A percentile compares a stretch with the other conserved stretches of the same genome.
These are phyloP conservation scores for Tricharina praecox DNA, from an alignment of 495 filamentous ascomycete genomes.

Conservation along the genomic window DNA sequence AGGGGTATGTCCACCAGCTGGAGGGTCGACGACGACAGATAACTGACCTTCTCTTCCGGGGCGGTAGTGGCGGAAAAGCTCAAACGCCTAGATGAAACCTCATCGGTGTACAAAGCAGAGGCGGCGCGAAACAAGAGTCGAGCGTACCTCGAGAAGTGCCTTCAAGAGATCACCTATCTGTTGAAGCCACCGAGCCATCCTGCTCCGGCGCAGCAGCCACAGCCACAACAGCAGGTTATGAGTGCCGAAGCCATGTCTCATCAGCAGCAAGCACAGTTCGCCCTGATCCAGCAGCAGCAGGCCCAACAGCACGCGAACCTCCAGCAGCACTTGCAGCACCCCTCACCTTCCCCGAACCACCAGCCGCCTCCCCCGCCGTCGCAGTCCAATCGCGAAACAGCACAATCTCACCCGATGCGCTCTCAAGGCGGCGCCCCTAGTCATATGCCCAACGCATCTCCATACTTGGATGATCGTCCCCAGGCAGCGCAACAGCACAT, in stretches of 20 bases:
- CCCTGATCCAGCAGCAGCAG: constrained; percentile 24
- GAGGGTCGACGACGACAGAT: too few relatives aligned
- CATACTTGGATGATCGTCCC: constrained; percentile 11
- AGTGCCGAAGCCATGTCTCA: not conserved
- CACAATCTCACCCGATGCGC: constrained; percentile 17
- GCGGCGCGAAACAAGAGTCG: constrained; percentile 23
- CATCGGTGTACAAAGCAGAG: constrained; percentile 26
- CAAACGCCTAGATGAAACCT: constrained; percentile 8
- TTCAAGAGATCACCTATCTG: constrained; percentile 47
- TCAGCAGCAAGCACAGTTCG: constrained; percentile 22
- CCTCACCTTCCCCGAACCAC: constrained; percentile 38
- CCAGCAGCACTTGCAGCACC: constrained; percentile 29
- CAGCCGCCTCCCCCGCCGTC: constrained; percentile 35
- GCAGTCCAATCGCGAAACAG: constrained; percentile 7
- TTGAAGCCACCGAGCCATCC: constrained; percentile 46
- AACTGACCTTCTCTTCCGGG: not conserved
- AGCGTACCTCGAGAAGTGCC: constrained; percentile 42
- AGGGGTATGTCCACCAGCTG: not conserved
- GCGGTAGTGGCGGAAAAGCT: constrained; percentile 6
- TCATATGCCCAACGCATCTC: constrained; percentile 2
- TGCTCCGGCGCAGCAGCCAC: constrained; percentile 33
- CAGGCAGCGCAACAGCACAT: constrained; percentile 16
- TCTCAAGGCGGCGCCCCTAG: too few relatives aligned
- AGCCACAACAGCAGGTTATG: not conserved
- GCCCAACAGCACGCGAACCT: constrained; percentile 27